These are phyloP conservation scores for Kodamaea neixiangensis DNA, from an alignment of 805 yeast genomes.

Conservation along the genomic window DNA sequence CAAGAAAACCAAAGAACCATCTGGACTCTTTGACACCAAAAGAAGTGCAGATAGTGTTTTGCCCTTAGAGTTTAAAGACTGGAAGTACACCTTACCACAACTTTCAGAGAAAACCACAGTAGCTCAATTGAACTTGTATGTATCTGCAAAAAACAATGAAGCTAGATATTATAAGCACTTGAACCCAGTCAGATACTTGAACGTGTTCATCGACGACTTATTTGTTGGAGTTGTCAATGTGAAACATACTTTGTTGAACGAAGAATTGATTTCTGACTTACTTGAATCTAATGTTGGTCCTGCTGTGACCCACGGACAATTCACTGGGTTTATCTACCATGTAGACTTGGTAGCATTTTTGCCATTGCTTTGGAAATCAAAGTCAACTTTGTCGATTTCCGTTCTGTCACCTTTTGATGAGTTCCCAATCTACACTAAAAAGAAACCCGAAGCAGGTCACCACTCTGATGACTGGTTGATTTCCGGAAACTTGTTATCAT, in stretches of 20 bases:
- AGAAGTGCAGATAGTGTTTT: background rate
- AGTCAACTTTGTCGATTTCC: conserved; percentile 21
- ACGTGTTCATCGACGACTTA: conserved; percentile 23
- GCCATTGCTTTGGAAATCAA: conserved; percentile 28
- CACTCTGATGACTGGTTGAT: background rate
- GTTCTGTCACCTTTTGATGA: conserved; percentile 26
- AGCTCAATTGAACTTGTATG: conserved; percentile 26
- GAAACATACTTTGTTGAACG: conserved; percentile 24
- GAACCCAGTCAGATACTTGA: conserved; percentile 22
- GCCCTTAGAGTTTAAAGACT: background rate
- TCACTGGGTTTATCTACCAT: conserved; percentile 28
- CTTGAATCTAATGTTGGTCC: conserved; percentile 21
- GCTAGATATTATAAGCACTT: conserved; percentile 22
- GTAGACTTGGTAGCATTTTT: conserved; percentile 26
- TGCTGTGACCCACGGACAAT: conserved; percentile 27
- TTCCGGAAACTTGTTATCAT: conserved; percentile 3
- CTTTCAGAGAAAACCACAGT: conserved; percentile 18
- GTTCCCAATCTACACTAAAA: conserved; percentile 7
- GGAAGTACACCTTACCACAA: background rate
- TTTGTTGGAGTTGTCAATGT: conserved; percentile 26
- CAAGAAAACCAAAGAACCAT: background rate
- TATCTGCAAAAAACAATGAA: conserved; percentile 30
- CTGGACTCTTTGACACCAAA: background rate
- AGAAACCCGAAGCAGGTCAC: background rate
- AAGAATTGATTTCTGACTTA: conserved; percentile 21